A percentile compares a stretch with the other conserved stretches of the same genome.
These are phyloP conservation scores for Tetracladium setigerum DNA, from an alignment of 495 filamentous ascomycete species.

Conservation along the genomic window DNA sequence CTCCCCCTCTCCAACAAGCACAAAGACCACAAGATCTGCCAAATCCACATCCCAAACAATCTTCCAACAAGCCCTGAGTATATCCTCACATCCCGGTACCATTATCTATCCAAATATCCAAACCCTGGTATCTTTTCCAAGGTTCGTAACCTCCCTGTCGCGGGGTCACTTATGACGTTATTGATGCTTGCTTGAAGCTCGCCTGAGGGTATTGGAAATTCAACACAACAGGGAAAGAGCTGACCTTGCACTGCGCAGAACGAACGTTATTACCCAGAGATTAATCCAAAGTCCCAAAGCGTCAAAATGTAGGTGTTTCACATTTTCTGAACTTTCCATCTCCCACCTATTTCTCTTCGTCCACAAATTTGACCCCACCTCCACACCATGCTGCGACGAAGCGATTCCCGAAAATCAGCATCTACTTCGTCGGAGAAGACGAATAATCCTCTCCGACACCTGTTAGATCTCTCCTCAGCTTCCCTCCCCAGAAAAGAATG, in stretches of 20 bases:
- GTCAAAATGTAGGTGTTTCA: slow-evolving; percentile 8
- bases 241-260: no score
- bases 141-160: no score
- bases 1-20: slow-evolving; percentile 3
- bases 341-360: neutral
- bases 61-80: no score
- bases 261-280: no score
- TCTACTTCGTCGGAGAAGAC: slow-evolving; percentile 2
- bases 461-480: neutral
- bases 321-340: no score
- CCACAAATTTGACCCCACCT: neutral
- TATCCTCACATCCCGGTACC: slow-evolving; percentile 7
- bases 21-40: neutral
- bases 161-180: no score
- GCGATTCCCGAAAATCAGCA: slow-evolving; percentile 2
- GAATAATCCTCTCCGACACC: slow-evolving; percentile 3
- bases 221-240: no score
- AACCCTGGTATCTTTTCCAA: no score
- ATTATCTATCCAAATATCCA: no score
- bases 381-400: slow-evolving; percentile 9
- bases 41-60: neutral
- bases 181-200: no score
- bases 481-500: neutral
- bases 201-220: no score
- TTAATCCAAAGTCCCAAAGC: neutral